phyloP scores from a whole-genome alignment of 2,329 filamentous ascomycete genomes.

The Aureobasidium melanogenum region DNA sequence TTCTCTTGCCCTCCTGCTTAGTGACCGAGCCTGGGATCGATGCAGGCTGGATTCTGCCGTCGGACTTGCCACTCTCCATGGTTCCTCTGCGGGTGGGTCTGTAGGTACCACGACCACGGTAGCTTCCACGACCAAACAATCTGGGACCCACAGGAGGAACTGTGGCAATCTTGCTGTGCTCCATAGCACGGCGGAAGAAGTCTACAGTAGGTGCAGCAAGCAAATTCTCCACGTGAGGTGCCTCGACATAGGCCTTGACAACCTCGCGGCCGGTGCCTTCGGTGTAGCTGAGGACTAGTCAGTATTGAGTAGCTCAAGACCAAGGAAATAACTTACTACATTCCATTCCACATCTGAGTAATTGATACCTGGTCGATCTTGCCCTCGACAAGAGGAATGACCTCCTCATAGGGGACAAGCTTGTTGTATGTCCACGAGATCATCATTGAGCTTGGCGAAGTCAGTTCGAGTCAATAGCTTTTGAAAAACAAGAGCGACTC shows the following conservation, averaged over 20 bases:
- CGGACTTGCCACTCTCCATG: neutral
- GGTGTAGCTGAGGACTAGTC: neutral
- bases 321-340: neutral
- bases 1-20: neutral
- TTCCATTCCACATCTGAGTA: conserved; percentile 14
- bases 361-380: neutral
- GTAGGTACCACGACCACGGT: neutral
- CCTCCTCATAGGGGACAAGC: conserved; percentile 5
- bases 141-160: neutral
- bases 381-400: neutral
- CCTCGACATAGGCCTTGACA: conserved; percentile 6
- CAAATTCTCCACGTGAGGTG: conserved; percentile 9
- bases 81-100: neutral
- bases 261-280: conserved; percentile 7
- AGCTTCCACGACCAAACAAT: neutral
- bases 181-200: neutral
- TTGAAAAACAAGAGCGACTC: neutral
- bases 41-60: neutral
- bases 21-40: neutral
- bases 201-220: neutral
- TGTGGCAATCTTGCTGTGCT: neutral
- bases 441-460: neutral
- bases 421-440: conserved; percentile 6
- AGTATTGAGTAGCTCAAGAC: neutral
- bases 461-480: neutral